A percentile compares a stretch with the other conserved stretches of the same genome.
Evolutionary conservation across 805 yeast genomes (phyloP).

Genomic region (Teunomyces lycoperdinae): DNA sequence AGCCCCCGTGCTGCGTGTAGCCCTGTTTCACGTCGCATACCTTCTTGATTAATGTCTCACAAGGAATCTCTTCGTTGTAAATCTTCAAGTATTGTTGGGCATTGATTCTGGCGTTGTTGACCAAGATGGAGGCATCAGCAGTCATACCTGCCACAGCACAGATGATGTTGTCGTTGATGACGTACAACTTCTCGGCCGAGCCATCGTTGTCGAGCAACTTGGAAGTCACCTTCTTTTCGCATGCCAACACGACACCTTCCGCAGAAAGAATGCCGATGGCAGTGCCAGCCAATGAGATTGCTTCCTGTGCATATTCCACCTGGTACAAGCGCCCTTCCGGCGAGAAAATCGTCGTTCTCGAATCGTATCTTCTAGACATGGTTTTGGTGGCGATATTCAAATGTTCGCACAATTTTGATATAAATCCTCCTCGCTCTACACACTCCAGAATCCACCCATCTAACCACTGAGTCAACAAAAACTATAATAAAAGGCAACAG

Average conservation of each 20-base stretch:
- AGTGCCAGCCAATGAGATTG: conserved; percentile 79
- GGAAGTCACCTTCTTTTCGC: conserved; percentile 92
- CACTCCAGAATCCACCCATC: too few species aligned
- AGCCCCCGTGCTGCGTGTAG: conserved; percentile 97
- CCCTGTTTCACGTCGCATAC: conserved; percentile 95
- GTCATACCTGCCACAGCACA: conserved; percentile 98
- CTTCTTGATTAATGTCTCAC: conserved; percentile 82
- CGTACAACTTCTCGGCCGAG: conserved; percentile 88
- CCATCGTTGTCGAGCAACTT: conserved; percentile 92
- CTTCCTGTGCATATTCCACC: conserved; percentile 95
- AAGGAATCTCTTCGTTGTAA: conserved; percentile 92
- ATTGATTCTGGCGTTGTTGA: conserved; percentile 77
- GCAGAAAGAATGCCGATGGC: conserved; percentile 73
- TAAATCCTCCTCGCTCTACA: too few species aligned
- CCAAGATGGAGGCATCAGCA: conserved; percentile 90
- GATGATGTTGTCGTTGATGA: conserved; percentile 74
- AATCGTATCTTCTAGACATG: conserved; percentile 96
- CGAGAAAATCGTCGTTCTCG: conserved; percentile 96
- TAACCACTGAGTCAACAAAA: too few species aligned
- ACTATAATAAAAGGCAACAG: too few species aligned
- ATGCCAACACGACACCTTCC: conserved; percentile 93
- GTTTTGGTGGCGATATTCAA: conserved; percentile 1
- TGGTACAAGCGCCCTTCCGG: conserved; percentile 98
- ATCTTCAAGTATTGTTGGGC: conserved; percentile 85
- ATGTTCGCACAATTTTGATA: not conserved